Evolutionary conservation across 208 protist species (phyloP).

Genomic region (Naegleria lovaniensis): DNA sequence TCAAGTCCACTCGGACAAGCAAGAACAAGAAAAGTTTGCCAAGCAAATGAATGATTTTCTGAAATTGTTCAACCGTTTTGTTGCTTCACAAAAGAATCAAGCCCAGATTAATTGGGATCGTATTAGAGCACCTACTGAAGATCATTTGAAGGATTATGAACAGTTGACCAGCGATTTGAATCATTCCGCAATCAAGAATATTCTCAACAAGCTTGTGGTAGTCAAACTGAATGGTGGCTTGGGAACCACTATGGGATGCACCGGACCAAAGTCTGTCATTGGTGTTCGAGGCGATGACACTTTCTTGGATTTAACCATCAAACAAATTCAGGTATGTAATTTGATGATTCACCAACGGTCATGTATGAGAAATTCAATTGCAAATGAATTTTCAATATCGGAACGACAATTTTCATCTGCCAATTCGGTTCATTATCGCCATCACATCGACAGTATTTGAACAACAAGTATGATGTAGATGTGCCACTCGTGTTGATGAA

Average conservation of each 20-base stretch:
- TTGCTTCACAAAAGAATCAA: neutral
- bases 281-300: constrained; percentile 79
- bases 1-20: no score
- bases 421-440: no score
- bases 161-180: neutral
- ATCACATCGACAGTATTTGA: constrained; percentile 53
- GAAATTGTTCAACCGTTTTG: neutral
- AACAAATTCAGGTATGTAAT: constrained; percentile 65
- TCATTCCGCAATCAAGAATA: neutral
- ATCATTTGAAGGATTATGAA: neutral
- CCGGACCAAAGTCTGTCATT: constrained; percentile 79
- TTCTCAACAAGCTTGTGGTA: constrained; percentile 74
- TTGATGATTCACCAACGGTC: neutral
- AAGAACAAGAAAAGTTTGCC: neutral
- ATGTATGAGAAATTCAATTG: no score
- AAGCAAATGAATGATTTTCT: neutral
- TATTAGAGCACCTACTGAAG: neutral
- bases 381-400: no score
- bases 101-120: neutral
- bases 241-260: constrained; percentile 75
- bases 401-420: no score
- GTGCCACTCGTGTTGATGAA: constrained; percentile 98
- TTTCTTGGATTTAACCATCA: constrained; percentile 94
- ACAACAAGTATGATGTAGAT: constrained; percentile 63
- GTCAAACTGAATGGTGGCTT: constrained; percentile 96